phyloP scores from a whole-genome alignment of 306 rosid species.

The Begonia loranthoides region DNA sequence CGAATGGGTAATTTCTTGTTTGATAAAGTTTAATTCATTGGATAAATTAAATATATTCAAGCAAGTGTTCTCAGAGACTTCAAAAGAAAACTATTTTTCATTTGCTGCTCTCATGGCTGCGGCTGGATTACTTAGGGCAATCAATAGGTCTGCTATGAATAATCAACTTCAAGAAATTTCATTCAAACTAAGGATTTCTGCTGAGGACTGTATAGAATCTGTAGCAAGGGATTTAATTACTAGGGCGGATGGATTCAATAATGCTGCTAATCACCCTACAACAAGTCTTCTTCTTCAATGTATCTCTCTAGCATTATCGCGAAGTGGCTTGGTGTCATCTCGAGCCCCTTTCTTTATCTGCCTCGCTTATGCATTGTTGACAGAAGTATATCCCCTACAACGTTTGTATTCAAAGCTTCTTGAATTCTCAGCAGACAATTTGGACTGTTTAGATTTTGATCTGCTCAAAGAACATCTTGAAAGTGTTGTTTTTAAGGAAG shows the following conservation, averaged over 20 bases:
- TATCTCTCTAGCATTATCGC: slow-evolving; percentile 48
- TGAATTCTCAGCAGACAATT: slow-evolving; percentile 16
- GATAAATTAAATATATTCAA: slow-evolving; percentile 28
- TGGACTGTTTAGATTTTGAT: slow-evolving; percentile 20
- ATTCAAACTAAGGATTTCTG: slow-evolving; percentile 29
- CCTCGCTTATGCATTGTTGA: slow-evolving; percentile 53
- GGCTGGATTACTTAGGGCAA: slow-evolving; percentile 54
- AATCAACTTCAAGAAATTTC: slow-evolving; percentile 25
- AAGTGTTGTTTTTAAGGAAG: slow-evolving; percentile 60
- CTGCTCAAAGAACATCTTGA: slow-evolving; percentile 50
- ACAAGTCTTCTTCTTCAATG: slow-evolving; percentile 49
- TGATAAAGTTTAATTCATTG: slow-evolving; percentile 26
- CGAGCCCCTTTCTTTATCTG: slow-evolving; percentile 42
- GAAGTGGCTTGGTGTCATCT: slow-evolving; percentile 43
- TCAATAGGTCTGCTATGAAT: slow-evolving; percentile 20
- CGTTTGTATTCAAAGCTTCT: slow-evolving; percentile 27
- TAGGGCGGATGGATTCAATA: slow-evolving; percentile 11
- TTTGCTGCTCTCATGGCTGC: slow-evolving; percentile 73
- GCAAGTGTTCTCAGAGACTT: slow-evolving; percentile 26
- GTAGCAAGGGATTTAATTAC: slow-evolving; percentile 34
- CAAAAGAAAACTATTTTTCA: slow-evolving; percentile 27
- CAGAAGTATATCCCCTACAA: slow-evolving; percentile 62
- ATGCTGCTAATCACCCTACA: slow-evolving; percentile 10
- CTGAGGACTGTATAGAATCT: slow-evolving; percentile 36
- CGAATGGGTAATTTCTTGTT: slow-evolving; percentile 59